Conservation (phyloP, 768 basidiomycete species). For the Pluteus cervinus region DNA sequence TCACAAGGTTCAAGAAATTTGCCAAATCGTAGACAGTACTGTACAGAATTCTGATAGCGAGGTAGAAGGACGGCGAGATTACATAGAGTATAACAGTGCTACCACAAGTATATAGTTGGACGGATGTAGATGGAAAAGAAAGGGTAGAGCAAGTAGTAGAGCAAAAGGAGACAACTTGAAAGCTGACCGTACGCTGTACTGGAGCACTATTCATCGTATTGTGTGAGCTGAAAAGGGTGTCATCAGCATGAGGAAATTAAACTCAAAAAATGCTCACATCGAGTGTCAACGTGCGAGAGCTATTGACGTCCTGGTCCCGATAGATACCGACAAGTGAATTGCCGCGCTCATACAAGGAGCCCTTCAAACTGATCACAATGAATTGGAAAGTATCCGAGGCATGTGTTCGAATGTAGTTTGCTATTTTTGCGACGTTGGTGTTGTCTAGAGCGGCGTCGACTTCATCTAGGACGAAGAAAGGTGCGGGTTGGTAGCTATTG, state of each 20-base stretch:
- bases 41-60: too few relatives aligned
- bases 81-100: too few relatives aligned
- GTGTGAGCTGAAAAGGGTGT: constrained; percentile 38
- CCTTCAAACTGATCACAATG: constrained; percentile 95
- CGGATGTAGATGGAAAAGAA: too few relatives aligned
- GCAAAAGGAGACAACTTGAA: too few relatives aligned
- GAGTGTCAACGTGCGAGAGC: constrained; percentile 85
- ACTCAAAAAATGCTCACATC: constrained; percentile 51
- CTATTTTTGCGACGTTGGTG: constrained; percentile 96
- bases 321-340: constrained; percentile 91
- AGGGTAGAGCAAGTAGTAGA: too few relatives aligned
- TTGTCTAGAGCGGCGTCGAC: constrained; percentile 97
- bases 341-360: constrained; percentile 85
- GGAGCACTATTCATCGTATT: constrained; percentile 65
- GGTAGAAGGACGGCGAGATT: too few relatives aligned
- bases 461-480: constrained; percentile 98
- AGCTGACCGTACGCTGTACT: too few relatives aligned
- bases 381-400: constrained; percentile 88
- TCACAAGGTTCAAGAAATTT: too few relatives aligned
- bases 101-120: too few relatives aligned
- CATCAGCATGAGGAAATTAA: background rate
- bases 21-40: too few relatives aligned
- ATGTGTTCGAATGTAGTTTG: constrained; percentile 85
- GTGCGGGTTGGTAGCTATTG: constrained; percentile 86
- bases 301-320: constrained; percentile 90